A percentile compares a stretch with the other conserved stretches of the same genome.
Conservation (phyloP, 192 early-diverging fungal species). For the Backusella australiensis region DNA sequence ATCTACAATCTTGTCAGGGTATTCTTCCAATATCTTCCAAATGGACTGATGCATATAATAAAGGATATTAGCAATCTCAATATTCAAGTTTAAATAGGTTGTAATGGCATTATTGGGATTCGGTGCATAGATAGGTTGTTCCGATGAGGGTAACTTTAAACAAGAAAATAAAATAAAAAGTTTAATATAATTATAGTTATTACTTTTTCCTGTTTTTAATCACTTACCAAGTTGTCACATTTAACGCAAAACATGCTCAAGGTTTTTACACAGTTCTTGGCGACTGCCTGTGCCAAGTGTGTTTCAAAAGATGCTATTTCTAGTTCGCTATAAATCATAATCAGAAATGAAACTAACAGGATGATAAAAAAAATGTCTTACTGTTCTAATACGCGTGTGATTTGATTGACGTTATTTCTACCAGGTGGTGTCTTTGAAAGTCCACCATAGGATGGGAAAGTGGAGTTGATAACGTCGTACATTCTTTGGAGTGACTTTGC, state of each 20-base stretch:
- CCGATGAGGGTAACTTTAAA: constrained; percentile 16
- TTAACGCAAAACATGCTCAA: constrained; percentile 59
- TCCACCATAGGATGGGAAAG: constrained; percentile 54
- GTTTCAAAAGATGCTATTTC: constrained; percentile 65
- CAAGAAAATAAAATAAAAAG: too few relatives aligned
- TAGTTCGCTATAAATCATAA: constrained; percentile 52
- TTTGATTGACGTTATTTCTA: constrained; percentile 53
- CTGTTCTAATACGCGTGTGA: constrained; percentile 57
- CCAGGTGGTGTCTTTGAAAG: constrained; percentile 34
- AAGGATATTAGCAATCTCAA: constrained; percentile 60
- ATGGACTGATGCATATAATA: constrained; percentile 60
- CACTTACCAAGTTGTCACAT: constrained; percentile 52
- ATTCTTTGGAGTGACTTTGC: constrained; percentile 53
- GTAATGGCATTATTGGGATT: constrained; percentile 22
- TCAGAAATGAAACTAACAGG: not conserved
- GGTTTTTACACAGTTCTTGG: constrained; percentile 56
- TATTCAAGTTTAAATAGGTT: constrained; percentile 47
- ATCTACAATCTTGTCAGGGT: constrained; percentile 47
- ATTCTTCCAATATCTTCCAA: constrained; percentile 60
- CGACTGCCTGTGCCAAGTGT: constrained; percentile 44
- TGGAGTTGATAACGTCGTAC: constrained; percentile 60
- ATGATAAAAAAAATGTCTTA: constrained; percentile 19
- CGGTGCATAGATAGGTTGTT: constrained; percentile 35
- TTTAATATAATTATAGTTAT: constrained; percentile 14
- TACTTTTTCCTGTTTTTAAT: not conserved